Evolutionary conservation across 352 stramenopile genomes (phyloP).

Genomic region (Pythium oligandrum): DNA sequence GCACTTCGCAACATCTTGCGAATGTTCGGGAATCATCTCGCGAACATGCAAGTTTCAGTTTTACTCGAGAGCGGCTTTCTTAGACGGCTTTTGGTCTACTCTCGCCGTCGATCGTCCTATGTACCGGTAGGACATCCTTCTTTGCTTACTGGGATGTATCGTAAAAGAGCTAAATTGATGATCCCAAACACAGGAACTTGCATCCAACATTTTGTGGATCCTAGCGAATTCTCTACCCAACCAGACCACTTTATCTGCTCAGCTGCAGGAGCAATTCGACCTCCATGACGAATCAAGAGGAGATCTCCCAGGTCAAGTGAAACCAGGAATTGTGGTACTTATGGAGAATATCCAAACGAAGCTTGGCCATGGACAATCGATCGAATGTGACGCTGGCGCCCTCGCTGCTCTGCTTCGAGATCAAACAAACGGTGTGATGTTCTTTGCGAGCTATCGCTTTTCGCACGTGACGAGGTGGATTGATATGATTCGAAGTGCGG

Average conservation of each 20-base stretch:
- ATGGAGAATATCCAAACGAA: constrained; percentile 9
- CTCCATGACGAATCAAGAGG: no score
- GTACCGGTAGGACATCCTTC: neutral
- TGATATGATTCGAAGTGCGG: neutral
- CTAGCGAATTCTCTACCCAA: no score
- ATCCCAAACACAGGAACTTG: no score
- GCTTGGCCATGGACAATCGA: neutral
- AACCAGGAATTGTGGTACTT: constrained; percentile 4
- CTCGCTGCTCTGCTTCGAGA: constrained; percentile 3
- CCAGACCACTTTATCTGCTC: no score
- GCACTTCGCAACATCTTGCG: constrained; percentile 1
- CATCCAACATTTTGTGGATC: no score
- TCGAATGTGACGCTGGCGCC: constrained; percentile 11
- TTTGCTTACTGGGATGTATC: no score
- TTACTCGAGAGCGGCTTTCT: constrained; percentile 2
- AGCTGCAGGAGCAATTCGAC: no score
- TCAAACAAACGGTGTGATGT: constrained; percentile 3
- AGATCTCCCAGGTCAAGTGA: neutral
- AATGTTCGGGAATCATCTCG: neutral
- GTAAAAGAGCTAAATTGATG: no score
- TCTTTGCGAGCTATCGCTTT: constrained; percentile 5
- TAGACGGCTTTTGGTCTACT: constrained; percentile 6
- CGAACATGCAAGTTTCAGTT: constrained; percentile 1
- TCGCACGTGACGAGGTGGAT: constrained; percentile 4
- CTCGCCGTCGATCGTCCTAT: constrained; percentile 1